Evolutionary conservation across 202 grass and related monocot species (phyloP).

Genomic region (Schoenoplectus tabernaemontani): DNA sequence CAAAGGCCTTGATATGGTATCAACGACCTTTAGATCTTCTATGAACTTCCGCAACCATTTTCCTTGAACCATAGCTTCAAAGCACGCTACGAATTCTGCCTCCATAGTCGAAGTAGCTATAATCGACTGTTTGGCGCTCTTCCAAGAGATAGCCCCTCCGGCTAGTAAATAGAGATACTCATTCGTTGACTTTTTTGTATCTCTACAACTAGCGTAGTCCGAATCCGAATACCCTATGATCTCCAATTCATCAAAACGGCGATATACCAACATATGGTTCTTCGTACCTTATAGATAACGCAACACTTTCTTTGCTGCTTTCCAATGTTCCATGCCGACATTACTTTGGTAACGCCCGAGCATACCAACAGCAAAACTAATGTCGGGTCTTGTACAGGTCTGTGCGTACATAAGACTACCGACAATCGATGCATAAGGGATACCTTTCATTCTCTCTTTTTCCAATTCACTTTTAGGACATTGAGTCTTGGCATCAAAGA

Average conservation of each 20-base stretch:
- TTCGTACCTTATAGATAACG: no score
- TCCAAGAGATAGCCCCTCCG: no score
- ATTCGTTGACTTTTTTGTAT: no score
- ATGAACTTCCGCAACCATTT: background rate
- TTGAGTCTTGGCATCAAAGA: slow-evolving; percentile 3
- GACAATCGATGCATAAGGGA: slow-evolving; percentile 9
- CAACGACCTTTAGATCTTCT: background rate
- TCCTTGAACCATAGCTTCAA: no score
- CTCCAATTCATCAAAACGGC: background rate
- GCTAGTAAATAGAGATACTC: no score
- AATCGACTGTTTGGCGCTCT: no score
- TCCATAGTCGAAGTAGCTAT: background rate
- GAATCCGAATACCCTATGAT: slow-evolving; percentile 12
- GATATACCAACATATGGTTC: background rate
- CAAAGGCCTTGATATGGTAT: background rate
- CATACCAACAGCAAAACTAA: no score
- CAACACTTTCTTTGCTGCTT: no score
- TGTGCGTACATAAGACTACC: no score
- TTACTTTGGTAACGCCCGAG: no score
- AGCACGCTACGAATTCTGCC: background rate
- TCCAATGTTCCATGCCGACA: no score
- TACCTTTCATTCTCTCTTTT: background rate
- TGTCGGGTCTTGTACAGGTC: no score
- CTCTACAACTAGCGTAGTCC: background rate
- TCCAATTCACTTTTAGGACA: slow-evolving; percentile 7